phyloP scores from a whole-genome alignment of 2,329 filamentous ascomycete species.

The Gliomastix tumulicola region DNA sequence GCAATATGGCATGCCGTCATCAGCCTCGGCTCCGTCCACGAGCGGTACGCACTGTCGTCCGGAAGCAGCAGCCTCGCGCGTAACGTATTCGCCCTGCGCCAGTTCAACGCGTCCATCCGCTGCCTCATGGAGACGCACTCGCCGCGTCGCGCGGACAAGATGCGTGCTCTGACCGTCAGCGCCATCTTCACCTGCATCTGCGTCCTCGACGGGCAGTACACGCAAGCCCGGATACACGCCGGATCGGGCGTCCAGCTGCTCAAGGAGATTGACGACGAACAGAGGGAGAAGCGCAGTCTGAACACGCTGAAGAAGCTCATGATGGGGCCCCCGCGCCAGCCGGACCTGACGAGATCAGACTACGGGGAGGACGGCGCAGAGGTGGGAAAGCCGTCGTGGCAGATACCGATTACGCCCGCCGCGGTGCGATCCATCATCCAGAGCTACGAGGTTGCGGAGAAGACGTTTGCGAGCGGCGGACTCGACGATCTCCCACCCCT shows the following conservation, averaged over 20 bases:
- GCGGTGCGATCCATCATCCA: too few species aligned
- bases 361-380: too few species aligned
- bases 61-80: too few species aligned
- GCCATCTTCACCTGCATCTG: constrained; percentile 11
- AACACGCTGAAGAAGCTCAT: too few species aligned
- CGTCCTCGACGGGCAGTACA: constrained; percentile 8
- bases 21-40: constrained; percentile 9
- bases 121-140: constrained; percentile 3
- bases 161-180: constrained; percentile 9
- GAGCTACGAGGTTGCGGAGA: too few species aligned
- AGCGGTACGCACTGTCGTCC: constrained; percentile 4
- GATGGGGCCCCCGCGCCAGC: too few species aligned
- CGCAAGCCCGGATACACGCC: constrained; percentile 7
- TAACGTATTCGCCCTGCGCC: constrained; percentile 6
- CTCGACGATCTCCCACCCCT: too few species aligned
- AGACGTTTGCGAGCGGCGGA: too few species aligned
- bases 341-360: too few species aligned
- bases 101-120: constrained; percentile 10
- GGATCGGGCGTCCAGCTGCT: constrained; percentile 4
- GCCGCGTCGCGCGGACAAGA: constrained; percentile 1
- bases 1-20: constrained; percentile 12
- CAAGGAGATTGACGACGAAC: constrained; percentile 3
- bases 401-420: too few species aligned
- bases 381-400: too few species aligned
- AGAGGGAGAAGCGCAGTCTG: neutral